Conservation (phyloP, 2,329 filamentous ascomycete genomes). For the Lojkania enalia region DNA sequence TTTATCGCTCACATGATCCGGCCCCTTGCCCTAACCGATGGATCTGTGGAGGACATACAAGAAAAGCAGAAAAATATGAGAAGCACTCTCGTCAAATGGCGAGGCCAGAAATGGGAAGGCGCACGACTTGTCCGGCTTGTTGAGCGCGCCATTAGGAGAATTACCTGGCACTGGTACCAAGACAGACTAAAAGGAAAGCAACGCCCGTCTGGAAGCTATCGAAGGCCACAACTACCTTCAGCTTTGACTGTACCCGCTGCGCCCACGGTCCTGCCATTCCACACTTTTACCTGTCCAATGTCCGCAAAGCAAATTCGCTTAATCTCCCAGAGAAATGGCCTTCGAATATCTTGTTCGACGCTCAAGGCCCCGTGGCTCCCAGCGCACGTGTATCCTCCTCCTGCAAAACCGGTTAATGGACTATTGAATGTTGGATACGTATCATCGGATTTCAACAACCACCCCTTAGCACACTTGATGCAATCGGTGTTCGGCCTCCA, state of each 20-base stretch:
- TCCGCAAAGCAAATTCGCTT: constrained; percentile 88
- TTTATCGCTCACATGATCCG: constrained; percentile 49
- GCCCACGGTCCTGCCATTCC: constrained; percentile 93
- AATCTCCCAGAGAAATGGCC: constrained; percentile 92
- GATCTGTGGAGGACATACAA: constrained; percentile 31
- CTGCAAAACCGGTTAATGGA: constrained; percentile 71
- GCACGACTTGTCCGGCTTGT: constrained; percentile 80
- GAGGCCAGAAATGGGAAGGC: constrained; percentile 81
- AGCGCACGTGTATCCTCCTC: constrained; percentile 78
- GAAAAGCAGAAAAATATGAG: constrained; percentile 45
- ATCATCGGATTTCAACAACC: constrained; percentile 98
- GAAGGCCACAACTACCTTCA: constrained; percentile 71
- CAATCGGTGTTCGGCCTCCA: constrained; percentile 97
- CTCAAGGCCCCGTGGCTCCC: constrained; percentile 86
- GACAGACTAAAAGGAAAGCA: constrained; percentile 66
- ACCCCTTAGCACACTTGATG: constrained; percentile 95
- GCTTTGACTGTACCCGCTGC: constrained; percentile 79
- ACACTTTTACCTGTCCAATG: constrained; percentile 94
- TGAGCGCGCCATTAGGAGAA: constrained; percentile 77
- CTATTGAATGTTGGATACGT: constrained; percentile 93
- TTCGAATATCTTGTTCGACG: constrained; percentile 90
- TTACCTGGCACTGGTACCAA: constrained; percentile 84
- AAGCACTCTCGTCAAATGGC: constrained; percentile 57
- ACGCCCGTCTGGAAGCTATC: constrained; percentile 63
- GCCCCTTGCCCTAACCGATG: constrained; percentile 49